Evolutionary conservation across 2,329 filamentous ascomycete species (phyloP).

Genomic region (Sporothrix variecibatus): DNA sequence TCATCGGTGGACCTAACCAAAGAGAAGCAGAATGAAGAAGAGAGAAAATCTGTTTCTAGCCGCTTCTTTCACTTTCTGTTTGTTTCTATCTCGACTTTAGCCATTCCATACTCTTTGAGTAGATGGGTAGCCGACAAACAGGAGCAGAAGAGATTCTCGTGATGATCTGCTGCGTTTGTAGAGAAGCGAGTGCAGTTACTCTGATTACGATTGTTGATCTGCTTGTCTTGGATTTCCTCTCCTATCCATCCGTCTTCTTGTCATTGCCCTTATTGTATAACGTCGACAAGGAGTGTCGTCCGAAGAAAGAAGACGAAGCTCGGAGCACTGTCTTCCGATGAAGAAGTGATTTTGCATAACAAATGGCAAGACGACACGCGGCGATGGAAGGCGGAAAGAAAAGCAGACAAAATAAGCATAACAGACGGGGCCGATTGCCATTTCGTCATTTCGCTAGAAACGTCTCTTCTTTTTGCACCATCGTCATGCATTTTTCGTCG

Average conservation of each 20-base stretch:
- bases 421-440: not conserved
- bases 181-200: not conserved
- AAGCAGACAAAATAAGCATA: not conserved
- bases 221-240: not conserved
- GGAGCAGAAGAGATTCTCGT: not conserved
- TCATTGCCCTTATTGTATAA: not conserved
- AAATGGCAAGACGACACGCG: not conserved
- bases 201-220: not conserved
- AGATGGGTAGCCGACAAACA: not conserved
- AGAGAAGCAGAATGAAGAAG: not conserved
- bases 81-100: not conserved
- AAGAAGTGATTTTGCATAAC: not conserved
- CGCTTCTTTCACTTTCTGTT: not conserved
- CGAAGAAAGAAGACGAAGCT: not conserved
- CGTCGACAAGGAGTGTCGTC: not conserved
- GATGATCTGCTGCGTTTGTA: not conserved
- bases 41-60: not conserved
- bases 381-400: not conserved
- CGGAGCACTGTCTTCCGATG: not conserved
- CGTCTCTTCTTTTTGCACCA: constrained; percentile 15
- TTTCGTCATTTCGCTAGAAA: constrained; percentile 8
- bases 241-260: too few species aligned
- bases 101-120: not conserved
- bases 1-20: not conserved
- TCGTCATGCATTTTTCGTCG: not conserved